phyloP scores from a whole-genome alignment of 257 asterid species.

The Coffea canephora region DNA sequence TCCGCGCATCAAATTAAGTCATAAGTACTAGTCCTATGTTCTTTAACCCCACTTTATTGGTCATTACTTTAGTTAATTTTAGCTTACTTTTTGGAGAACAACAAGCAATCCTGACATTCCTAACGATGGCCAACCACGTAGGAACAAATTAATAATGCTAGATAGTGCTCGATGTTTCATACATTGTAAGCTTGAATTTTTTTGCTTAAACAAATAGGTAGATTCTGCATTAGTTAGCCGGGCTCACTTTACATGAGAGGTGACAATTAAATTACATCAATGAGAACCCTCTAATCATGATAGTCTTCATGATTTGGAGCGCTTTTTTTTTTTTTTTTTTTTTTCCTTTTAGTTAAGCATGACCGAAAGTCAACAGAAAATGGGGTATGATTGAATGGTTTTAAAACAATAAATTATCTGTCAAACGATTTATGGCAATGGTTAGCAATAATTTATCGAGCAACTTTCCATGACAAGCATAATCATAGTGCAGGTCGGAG shows the following conservation, averaged over 20 bases:
- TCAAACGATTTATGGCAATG: background rate
- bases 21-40: background rate
- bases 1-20: constrained; percentile 9
- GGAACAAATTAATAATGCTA: background rate
- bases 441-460: background rate
- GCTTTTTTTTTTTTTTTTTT: background rate
- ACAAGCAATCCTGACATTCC: background rate
- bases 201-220: background rate
- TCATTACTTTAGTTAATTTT: background rate
- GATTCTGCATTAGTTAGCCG: constrained; percentile 6
- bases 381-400: background rate
- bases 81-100: background rate
- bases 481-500: background rate
- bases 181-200: background rate
- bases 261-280: background rate
- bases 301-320: constrained; percentile 4
- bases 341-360: constrained; percentile 8
- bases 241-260: background rate
- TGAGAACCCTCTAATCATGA: constrained; percentile 7
- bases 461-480: background rate
- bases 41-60: background rate
- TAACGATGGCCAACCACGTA: no score
- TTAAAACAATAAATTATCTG: background rate
- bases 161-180: background rate
- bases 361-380: constrained; percentile 15